A percentile compares a stretch with the other conserved stretches of the same genome.
Conservation (phyloP, 768 basidiomycete species). For the Panaeolus papilionaceus region DNA sequence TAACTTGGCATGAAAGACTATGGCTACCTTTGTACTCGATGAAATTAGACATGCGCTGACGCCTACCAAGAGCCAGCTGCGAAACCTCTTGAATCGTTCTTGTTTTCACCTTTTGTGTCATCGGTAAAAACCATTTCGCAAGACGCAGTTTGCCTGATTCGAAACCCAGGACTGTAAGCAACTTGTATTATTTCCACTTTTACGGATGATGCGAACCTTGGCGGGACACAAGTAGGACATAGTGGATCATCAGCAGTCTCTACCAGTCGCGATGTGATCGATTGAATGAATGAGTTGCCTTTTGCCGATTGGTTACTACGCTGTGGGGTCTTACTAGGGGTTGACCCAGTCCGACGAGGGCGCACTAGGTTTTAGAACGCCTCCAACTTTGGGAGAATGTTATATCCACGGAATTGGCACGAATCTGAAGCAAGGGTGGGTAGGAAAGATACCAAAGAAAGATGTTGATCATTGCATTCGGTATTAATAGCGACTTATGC, state of each 20-base stretch:
- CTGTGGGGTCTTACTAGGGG: not conserved
- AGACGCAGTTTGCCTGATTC: slow-evolving; percentile 88
- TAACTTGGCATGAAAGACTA: not conserved
- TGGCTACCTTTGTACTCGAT: slow-evolving; percentile 90
- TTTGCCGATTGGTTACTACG: not conserved
- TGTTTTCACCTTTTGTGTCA: slow-evolving; percentile 78
- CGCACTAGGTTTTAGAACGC: not conserved
- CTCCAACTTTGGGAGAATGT: not conserved
- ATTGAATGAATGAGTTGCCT: not conserved
- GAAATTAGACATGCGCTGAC: slow-evolving; percentile 95
- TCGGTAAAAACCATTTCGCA: slow-evolving; percentile 94
- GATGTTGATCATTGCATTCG: not conserved
- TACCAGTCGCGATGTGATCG: not conserved
- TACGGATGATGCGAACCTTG: slow-evolving; percentile 65
- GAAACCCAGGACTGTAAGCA: not conserved
- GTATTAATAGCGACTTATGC: not conserved
- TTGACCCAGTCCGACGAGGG: not conserved
- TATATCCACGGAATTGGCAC: not conserved
- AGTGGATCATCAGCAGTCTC: slow-evolving; percentile 73
- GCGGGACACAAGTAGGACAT: slow-evolving; percentile 91
- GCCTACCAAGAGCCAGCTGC: slow-evolving; percentile 86
- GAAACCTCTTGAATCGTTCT: slow-evolving; percentile 98
- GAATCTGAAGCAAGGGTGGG: not conserved
- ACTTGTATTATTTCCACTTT: not conserved
- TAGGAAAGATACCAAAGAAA: not conserved